Evolutionary conservation across 352 stramenopile species (phyloP).

Genomic region (Phytophthora sp.): DNA sequence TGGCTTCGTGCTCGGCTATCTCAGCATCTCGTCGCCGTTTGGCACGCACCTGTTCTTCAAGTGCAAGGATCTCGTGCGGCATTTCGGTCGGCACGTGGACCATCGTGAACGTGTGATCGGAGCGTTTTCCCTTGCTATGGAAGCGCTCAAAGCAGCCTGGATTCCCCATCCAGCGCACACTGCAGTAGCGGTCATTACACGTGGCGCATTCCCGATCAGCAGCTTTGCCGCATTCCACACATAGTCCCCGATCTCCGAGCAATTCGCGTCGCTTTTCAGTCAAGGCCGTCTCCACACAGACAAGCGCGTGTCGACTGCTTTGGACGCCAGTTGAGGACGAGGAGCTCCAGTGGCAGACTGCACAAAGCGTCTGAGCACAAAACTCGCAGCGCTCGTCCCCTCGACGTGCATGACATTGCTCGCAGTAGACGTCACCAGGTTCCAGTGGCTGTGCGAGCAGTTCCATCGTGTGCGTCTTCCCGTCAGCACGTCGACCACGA

Average conservation of each 20-base stretch:
- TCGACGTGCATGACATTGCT: constrained; percentile 59
- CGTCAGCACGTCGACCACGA: constrained; percentile 42
- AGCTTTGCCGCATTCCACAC: constrained; percentile 76
- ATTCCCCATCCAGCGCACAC: constrained; percentile 86
- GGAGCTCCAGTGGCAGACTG: constrained; percentile 55
- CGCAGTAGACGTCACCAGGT: constrained; percentile 55
- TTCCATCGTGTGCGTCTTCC: constrained; percentile 47
- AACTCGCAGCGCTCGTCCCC: constrained; percentile 63
- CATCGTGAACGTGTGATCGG: constrained; percentile 55
- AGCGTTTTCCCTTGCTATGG: constrained; percentile 72
- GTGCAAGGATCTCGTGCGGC: constrained; percentile 48
- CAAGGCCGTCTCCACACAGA: constrained; percentile 72
- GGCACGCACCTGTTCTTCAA: constrained; percentile 61
- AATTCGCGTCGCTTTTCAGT: constrained; percentile 54
- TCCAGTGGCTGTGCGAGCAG: constrained; percentile 59
- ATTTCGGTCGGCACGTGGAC: constrained; percentile 41
- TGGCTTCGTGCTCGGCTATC: constrained; percentile 57
- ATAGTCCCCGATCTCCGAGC: constrained; percentile 60
- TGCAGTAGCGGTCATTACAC: constrained; percentile 84
- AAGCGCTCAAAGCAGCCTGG: constrained; percentile 85
- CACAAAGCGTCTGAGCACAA: constrained; percentile 61
- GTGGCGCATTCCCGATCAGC: constrained; percentile 69
- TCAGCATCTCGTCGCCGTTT: constrained; percentile 66
- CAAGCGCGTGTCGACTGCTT: constrained; percentile 45
- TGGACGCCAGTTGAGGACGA: constrained; percentile 26